Evolutionary conservation across 768 basidiomycete species (phyloP).

Genomic region (Pleurotus pulmonarius): DNA sequence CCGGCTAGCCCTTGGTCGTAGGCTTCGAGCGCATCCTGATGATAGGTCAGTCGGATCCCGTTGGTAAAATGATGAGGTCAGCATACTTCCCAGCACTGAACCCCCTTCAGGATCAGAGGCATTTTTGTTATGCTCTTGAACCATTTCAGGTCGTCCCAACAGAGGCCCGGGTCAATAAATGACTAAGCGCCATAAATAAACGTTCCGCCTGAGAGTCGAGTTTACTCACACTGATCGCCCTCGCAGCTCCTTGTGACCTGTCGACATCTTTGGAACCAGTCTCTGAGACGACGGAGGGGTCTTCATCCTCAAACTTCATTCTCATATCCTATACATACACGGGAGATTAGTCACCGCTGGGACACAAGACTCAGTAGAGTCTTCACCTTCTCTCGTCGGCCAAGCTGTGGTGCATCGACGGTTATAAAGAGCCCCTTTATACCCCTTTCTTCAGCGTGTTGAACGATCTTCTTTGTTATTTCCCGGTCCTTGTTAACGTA

Average conservation of each 20-base stretch:
- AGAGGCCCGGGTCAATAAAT: slow-evolving; percentile 90
- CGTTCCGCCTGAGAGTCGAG: neutral
- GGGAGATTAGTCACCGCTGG: neutral
- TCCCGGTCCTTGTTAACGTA: slow-evolving; percentile 91
- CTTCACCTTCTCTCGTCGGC: slow-evolving; percentile 77
- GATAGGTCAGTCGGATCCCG: neutral
- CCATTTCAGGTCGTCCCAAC: slow-evolving; percentile 84
- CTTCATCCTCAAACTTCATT: slow-evolving; percentile 88
- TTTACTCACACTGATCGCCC: slow-evolving; percentile 79
- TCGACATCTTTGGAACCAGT: slow-evolving; percentile 58
- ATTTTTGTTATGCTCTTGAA: slow-evolving; percentile 80
- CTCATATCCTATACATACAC: slow-evolving; percentile 71
- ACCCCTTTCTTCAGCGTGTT: slow-evolving; percentile 87
- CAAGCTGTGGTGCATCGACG: slow-evolving; percentile 95
- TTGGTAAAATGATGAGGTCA: neutral
- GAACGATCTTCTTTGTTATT: slow-evolving; percentile 81
- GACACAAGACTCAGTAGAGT: too few species aligned
- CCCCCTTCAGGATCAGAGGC: slow-evolving; percentile 90
- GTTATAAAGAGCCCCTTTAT: slow-evolving; percentile 95
- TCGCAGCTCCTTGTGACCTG: slow-evolving; percentile 86
- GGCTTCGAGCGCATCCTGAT: slow-evolving; percentile 76
- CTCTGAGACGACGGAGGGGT: slow-evolving; percentile 39
- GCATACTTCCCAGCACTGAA: slow-evolving; percentile 76
- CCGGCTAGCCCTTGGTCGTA: slow-evolving; percentile 74
- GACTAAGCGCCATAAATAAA: slow-evolving; percentile 40